Evolutionary conservation across 192 early-diverging fungal genomes (phyloP).

Genomic region (Coemansia sp.): DNA sequence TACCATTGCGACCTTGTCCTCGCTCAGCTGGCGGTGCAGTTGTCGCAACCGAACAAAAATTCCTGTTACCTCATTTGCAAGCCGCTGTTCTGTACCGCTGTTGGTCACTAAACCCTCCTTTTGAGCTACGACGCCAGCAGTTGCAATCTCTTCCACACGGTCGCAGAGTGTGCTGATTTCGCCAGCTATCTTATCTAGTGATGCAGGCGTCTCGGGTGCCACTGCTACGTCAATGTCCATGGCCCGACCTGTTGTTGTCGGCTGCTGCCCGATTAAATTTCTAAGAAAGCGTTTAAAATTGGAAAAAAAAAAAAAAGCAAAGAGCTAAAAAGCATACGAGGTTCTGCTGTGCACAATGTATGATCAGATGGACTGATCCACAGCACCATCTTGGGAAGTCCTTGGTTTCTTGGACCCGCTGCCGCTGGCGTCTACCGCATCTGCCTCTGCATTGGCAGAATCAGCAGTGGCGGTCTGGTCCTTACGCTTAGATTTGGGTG

Average conservation of each 20-base stretch:
- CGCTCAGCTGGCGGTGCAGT: constrained; percentile 40
- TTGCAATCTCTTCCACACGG: constrained; percentile 26
- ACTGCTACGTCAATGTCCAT: constrained; percentile 11
- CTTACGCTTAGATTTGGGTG: constrained; percentile 42
- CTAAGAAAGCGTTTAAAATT: not conserved
- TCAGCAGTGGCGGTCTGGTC: constrained; percentile 13
- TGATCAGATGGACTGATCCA: constrained; percentile 2
- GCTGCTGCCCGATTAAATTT: not conserved
- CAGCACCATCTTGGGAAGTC: not conserved
- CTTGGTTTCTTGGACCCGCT: constrained; percentile 30
- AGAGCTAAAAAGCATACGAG: not conserved
- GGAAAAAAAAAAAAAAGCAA: not conserved
- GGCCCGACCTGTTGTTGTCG: not conserved
- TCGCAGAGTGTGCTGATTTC: constrained; percentile 35
- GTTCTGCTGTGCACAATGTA: not conserved
- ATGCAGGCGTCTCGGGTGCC: not conserved
- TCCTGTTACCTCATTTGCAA: constrained; percentile 25
- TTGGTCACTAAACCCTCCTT: not conserved
- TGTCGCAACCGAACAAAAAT: constrained; percentile 36
- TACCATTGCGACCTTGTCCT: constrained; percentile 23
- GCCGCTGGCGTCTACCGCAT: constrained; percentile 10
- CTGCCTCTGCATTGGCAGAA: constrained; percentile 7
- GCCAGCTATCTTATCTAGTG: constrained; percentile 8
- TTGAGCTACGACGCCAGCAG: constrained; percentile 4
- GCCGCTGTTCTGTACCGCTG: constrained; percentile 14